Conservation (phyloP, 805 yeast genomes). For the Pichia paraexigua region DNA sequence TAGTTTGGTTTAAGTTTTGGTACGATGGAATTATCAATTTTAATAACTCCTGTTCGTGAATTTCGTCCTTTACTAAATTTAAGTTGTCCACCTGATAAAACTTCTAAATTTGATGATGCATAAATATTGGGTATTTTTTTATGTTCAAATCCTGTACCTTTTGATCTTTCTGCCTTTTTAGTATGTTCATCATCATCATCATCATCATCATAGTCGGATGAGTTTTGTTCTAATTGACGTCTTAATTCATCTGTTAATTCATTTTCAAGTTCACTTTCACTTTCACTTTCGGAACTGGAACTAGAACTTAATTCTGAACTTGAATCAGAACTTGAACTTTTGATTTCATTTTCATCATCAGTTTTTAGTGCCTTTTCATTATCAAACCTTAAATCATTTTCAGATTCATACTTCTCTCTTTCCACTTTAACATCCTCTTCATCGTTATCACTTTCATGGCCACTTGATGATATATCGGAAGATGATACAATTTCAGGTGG, state of each 20-base stretch:
- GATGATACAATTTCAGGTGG: not conserved
- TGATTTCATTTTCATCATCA: not conserved
- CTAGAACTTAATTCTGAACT: not conserved
- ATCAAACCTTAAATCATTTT: not conserved
- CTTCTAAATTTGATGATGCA: constrained; percentile 6
- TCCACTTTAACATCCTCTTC: not conserved
- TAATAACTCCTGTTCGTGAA: not conserved
- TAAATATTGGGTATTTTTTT: constrained; percentile 1
- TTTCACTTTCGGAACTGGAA: not conserved
- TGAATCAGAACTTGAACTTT: not conserved
- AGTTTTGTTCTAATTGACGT: not conserved
- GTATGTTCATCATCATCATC: not conserved
- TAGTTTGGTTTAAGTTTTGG: constrained; percentile 15
- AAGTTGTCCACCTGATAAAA: constrained; percentile 1
- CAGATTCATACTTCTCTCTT: not conserved
- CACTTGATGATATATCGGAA: not conserved
- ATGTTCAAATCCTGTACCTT: not conserved
- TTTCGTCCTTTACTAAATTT: constrained; percentile 6
- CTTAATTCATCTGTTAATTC: not conserved
- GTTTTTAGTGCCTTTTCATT: not conserved
- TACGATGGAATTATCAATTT: constrained; percentile 9
- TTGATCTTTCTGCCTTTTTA: not conserved
- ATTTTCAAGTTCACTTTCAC: not conserved
- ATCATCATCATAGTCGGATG: not conserved
- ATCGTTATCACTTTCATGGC: not conserved